Evolutionary conservation across 495 filamentous ascomycete genomes (phyloP).

Genomic region (Lasiosphaeris hirsuta): DNA sequence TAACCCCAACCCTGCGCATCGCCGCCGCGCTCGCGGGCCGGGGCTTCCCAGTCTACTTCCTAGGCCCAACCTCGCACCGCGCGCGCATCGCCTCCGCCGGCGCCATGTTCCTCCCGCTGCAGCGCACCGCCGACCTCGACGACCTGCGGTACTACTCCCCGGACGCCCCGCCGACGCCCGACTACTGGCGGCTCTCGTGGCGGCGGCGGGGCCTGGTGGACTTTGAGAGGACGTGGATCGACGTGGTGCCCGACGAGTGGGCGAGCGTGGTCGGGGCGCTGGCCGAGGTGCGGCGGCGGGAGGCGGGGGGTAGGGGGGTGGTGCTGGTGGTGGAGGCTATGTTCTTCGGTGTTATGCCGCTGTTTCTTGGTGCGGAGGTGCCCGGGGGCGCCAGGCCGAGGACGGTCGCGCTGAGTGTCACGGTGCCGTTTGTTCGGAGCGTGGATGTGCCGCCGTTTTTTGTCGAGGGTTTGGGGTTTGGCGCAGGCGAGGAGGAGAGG

Average conservation of each 20-base stretch:
- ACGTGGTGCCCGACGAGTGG: slow-evolving; percentile 27
- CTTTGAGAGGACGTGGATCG: slow-evolving; percentile 20
- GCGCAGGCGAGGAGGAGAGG: not conserved
- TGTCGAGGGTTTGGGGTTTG: not conserved
- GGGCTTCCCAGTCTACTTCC: slow-evolving; percentile 30
- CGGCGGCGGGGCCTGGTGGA: slow-evolving; percentile 23
- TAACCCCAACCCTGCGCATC: slow-evolving; percentile 31
- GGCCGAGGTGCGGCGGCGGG: slow-evolving; percentile 10
- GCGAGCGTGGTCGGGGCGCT: slow-evolving; percentile 21
- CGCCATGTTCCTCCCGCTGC: slow-evolving; percentile 29
- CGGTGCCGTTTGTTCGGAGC: slow-evolving; percentile 28
- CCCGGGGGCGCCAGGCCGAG: slow-evolving; percentile 9
- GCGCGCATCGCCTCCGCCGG: slow-evolving; percentile 27
- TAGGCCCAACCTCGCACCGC: slow-evolving; percentile 29
- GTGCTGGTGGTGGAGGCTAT: slow-evolving; percentile 28
- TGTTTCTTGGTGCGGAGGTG: slow-evolving; percentile 21
- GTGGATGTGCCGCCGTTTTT: slow-evolving; percentile 22
- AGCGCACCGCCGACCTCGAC: slow-evolving; percentile 28
- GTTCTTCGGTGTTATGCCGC: slow-evolving; percentile 26
- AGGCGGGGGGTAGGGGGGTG: slow-evolving; percentile 16
- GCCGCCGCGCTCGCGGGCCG: slow-evolving; percentile 20
- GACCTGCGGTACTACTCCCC: slow-evolving; percentile 23
- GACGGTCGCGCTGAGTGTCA: slow-evolving; percentile 21
- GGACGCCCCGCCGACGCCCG: not conserved
- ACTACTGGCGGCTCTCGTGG: slow-evolving; percentile 19